Evolutionary conservation across 2,329 filamentous ascomycete genomes (phyloP), one percentile per base, ranked within the genome.

Genomic region (Ceratocystis colombiana): DNA sequence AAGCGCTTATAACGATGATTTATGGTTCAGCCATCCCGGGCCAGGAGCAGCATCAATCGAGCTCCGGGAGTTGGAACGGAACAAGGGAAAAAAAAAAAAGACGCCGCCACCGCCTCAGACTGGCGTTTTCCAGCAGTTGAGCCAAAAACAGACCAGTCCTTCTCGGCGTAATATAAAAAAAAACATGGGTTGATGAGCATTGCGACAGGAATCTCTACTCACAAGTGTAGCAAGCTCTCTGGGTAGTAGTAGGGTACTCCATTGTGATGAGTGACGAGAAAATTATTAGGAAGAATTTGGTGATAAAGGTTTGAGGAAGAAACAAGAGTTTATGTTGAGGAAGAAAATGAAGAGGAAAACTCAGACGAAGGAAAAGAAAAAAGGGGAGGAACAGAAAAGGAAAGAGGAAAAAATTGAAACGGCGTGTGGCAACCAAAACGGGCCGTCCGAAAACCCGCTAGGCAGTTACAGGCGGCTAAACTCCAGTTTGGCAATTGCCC

Each of bases 211-310:
- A 65, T 68, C 62, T 64, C 61, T 64, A 77, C 78, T 79, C 72
- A 80, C 78, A 80, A 71, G 77, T 79, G 74, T 81, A 82, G 76
- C 80, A 82, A 70, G 78, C 76, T 72, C 79, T 79, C 69, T 75
- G 77, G 67, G 64, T 67, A 66, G 70, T 67, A 66, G 70, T 70
- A 66, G 73, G 71, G 70, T 71, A 78, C 67, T 81, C 79, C 79
- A 81, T 81, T 72, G 71, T 74, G 70, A 68, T 37, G 61, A 30
- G 46, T 67, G 25, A 50, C 20, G n/a, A 57, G 6, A n/a, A 25
- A 22, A 41, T 50, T 7, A 45, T n/a, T 12, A 41, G 22, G 5
- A 8, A 25, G 25, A 62, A 44, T n/a, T 37, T 63, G 61, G 15
- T 48, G 41, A 53, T 48, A 33, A 64, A 5, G 10, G 48, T 53